These are phyloP conservation scores for Prunus campanulata DNA, from an alignment of 306 rosid species.

Conservation along the genomic window DNA sequence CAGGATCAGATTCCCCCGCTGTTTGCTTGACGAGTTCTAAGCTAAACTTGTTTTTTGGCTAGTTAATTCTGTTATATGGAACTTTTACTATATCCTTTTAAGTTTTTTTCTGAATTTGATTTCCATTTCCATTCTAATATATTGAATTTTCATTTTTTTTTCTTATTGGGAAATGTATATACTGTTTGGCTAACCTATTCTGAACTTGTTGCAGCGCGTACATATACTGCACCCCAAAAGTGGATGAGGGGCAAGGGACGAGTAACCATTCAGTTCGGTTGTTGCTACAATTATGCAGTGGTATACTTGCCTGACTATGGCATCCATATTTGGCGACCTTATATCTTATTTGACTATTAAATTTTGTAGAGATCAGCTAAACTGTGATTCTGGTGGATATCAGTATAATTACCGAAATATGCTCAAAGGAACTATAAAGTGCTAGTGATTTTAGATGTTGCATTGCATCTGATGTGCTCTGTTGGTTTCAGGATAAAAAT, in stretches of 20 bases:
- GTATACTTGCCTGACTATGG: slow-evolving; percentile 40
- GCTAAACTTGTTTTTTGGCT: neutral
- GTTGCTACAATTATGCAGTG: slow-evolving; percentile 88
- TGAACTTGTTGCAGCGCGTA: slow-evolving; percentile 61
- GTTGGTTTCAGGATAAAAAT: slow-evolving; percentile 69
- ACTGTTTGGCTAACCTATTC: slow-evolving; percentile 15
- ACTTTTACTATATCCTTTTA: neutral
- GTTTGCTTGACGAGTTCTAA: neutral
- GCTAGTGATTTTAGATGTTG: slow-evolving; percentile 6
- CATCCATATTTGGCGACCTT: neutral
- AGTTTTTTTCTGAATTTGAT: neutral
- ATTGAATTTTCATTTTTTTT: neutral
- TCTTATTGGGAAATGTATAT: slow-evolving; percentile 9
- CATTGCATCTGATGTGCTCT: neutral
- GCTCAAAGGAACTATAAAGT: neutral
- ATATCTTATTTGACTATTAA: neutral
- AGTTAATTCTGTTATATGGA: neutral
- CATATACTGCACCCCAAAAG: slow-evolving; percentile 81
- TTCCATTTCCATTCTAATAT: slow-evolving; percentile 1
- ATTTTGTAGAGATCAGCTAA: slow-evolving; percentile 14
- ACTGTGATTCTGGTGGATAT: neutral
- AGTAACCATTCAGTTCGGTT: slow-evolving; percentile 86
- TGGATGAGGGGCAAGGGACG: slow-evolving; percentile 99
- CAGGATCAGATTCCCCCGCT: neutral
- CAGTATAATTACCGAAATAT: neutral